Percentiles rank a stretch among this genome's conserved stretches.
These are phyloP conservation scores for Coniophora puteana DNA, from an alignment of 1,284 basidiomycete species.

Conservation along the genomic window DNA sequence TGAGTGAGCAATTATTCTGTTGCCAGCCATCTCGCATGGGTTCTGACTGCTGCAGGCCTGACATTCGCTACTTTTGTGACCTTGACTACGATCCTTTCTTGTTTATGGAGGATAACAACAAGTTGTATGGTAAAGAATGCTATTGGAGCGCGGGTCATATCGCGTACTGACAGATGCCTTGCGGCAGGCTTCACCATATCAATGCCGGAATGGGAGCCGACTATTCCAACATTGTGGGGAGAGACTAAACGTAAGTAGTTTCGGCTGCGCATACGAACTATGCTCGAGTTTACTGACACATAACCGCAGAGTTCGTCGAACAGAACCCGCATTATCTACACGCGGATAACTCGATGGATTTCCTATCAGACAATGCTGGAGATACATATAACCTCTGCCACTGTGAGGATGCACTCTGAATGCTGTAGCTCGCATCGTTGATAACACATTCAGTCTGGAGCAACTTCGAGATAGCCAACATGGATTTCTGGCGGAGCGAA, in stretches of 20 bases:
- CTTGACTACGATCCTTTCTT: conserved; percentile 78
- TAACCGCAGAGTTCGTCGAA: conserved; percentile 57
- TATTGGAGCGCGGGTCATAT: background rate
- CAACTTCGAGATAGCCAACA: conserved; percentile 84
- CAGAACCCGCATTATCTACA: conserved; percentile 66
- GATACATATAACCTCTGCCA: conserved; percentile 78
- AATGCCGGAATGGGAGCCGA: conserved; percentile 74
- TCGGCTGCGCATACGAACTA: background rate
- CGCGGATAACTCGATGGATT: conserved; percentile 69
- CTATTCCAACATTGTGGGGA: conserved; percentile 77
- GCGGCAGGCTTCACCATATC: conserved; percentile 71
- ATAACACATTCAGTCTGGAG: conserved; percentile 56
- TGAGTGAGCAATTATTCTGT: conserved; percentile 32
- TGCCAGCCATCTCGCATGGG: conserved; percentile 9
- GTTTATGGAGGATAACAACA: conserved; percentile 73
- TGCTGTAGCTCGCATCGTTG: background rate
- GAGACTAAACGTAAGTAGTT: conserved; percentile 59
- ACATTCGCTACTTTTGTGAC: conserved; percentile 77
- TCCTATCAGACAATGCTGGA: conserved; percentile 72
- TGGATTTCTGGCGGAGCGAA: conserved; percentile 78
- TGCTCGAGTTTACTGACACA: background rate
- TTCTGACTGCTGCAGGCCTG: conserved; percentile 43
- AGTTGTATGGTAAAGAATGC: conserved; percentile 61
- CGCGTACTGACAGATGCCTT: background rate
- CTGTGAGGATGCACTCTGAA: conserved; percentile 42